Base-by-base conservation (phyloP, 1,139 yeast species). In the Kazachstania sp. region DNA sequence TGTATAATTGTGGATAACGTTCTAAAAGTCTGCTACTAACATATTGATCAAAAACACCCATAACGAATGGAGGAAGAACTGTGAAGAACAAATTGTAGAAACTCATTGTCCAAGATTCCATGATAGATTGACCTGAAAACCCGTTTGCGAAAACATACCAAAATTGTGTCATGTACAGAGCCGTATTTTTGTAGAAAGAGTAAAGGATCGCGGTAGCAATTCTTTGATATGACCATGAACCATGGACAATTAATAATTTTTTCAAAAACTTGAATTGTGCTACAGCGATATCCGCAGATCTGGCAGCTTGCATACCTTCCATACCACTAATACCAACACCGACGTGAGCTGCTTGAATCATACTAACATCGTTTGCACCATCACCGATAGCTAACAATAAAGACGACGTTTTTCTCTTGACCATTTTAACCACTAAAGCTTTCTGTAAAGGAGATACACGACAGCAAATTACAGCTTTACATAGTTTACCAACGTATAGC, bases 281-380 rank as follows among this genome's bases (percentile, higher is more conserved):
- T 67, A 94, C 87, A 1, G 97, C 90, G 51, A 92, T 81, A 72
- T 94, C 99, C 0, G 99, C 98, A 66, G 95, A 83, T 66, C 98
- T 77, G 0, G 98, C 97, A 8, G 98, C 98, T 67, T 94, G 99
- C 88, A 90, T 90, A 57, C 99, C 99, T 70, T 94, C 98, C 86
- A 87, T 86, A 57, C 99, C 99, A 61, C 94, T 86, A 56, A 92
- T 92, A 63, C 99, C 99, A 41, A 92, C 95, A 51, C 99, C 99
- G 45, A 92, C 95, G 66, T 92, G 96, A 0, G 98, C 98, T 13
- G 97, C 97, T 67, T 92, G 98, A 57, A 92, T 92, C 99, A 92
- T 92, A 40, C 95, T 86, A 30, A 92, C 98, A 70, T 92, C 99
- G 63, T 92, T 92, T 3, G 98, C 97, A 57, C 98, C 99, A 69